These are phyloP conservation scores for Exophiala aquamarina DNA, from an alignment of 2,329 filamentous ascomycete species.

Conservation along the genomic window DNA sequence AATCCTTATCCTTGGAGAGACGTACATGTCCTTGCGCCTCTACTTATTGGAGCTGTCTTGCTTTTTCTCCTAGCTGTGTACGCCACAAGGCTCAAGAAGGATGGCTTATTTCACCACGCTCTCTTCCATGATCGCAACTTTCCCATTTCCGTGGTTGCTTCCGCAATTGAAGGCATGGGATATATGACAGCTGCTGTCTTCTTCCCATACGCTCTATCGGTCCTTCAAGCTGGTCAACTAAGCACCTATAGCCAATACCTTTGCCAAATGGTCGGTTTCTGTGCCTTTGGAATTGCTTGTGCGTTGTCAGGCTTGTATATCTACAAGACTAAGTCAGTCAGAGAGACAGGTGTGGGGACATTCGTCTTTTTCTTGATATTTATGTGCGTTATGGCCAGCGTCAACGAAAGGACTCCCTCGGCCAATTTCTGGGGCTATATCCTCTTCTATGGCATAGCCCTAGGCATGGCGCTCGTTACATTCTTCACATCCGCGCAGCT, in stretches of 20 bases:
- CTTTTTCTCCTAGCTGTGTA: conserved; percentile 49
- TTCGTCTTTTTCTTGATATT: conserved; percentile 12
- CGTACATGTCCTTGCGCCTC: conserved; percentile 49
- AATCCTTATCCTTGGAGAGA: conserved; percentile 54
- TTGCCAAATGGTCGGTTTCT: conserved; percentile 12
- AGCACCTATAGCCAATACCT: conserved; percentile 12
- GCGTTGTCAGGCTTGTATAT: conserved; percentile 9
- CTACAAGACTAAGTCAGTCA: conserved; percentile 14
- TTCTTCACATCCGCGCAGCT: conserved; percentile 16
- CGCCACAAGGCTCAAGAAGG: conserved; percentile 56
- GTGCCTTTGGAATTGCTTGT: conserved; percentile 9
- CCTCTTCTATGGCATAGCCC: conserved; percentile 10
- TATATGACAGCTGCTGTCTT: conserved; percentile 8
- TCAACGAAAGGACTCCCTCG: conserved; percentile 8
- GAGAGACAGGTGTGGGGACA: conserved; percentile 4
- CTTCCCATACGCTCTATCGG: conserved; percentile 8
- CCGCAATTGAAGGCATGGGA: conserved; percentile 9
- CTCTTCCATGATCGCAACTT: conserved; percentile 60
- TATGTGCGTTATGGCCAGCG: conserved; percentile 6
- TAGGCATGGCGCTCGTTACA: conserved; percentile 12
- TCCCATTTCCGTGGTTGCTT: conserved; percentile 6
- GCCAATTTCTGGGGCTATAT: conserved; percentile 17
- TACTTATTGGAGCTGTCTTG: conserved; percentile 48
- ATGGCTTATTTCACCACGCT: conserved; percentile 45
- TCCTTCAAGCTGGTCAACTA: conserved; percentile 9